phyloP scores from a whole-genome alignment of 140 eudicot species.

The Anethum foeniculum region DNA sequence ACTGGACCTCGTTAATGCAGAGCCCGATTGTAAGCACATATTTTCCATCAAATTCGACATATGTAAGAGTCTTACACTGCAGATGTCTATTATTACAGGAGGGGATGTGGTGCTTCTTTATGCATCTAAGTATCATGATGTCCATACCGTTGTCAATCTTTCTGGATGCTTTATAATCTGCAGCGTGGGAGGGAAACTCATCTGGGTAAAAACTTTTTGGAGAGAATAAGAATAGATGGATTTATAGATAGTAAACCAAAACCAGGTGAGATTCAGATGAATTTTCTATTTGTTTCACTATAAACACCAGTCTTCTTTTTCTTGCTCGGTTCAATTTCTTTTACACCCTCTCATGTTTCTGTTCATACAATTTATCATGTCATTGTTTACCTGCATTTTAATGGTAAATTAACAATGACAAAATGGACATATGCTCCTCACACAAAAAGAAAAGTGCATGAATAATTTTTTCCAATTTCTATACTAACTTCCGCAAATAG shows the following conservation, averaged over 20 bases:
- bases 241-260: conserved; percentile 47
- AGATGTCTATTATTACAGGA: conserved; percentile 38
- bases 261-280: conserved; percentile 19
- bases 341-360: not conserved
- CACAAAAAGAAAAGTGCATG: not conserved
- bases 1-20: not conserved
- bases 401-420: not conserved
- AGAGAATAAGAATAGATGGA: conserved; percentile 52
- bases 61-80: not conserved
- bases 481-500: not conserved
- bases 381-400: not conserved
- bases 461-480: not conserved
- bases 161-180: conserved; percentile 73
- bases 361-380: not conserved
- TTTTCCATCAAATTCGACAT: not conserved
- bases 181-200: conserved; percentile 52
- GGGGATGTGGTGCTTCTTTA: conserved; percentile 62
- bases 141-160: conserved; percentile 45
- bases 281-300: not conserved
- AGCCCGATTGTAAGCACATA: too few relatives aligned
- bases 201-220: conserved; percentile 52
- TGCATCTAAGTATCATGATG: conserved; percentile 61
- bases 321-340: not conserved
- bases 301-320: not conserved
- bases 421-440: not conserved